Conservation (phyloP, 73 alveolate species). For the Tetrahymena thermophila region DNA sequence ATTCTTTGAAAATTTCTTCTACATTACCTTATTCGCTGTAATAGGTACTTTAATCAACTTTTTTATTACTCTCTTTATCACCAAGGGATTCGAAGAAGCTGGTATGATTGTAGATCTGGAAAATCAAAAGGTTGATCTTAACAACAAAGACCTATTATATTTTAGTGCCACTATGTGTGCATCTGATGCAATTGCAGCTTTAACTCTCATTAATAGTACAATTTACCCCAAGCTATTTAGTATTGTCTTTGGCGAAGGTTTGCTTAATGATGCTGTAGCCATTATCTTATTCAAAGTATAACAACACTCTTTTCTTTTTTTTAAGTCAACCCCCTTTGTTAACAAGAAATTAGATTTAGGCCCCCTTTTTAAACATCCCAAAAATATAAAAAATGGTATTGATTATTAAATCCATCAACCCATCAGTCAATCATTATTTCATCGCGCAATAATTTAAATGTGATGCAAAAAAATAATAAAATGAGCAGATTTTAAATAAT, state of each 20-base stretch:
- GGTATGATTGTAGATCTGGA: conserved; percentile 36
- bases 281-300: conserved; percentile 71
- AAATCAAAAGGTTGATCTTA: conserved; percentile 18
- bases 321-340: not conserved
- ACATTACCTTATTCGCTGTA: conserved; percentile 73
- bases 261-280: conserved; percentile 91
- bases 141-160: conserved; percentile 38
- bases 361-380: no score
- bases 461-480: no score
- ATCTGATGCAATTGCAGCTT: conserved; percentile 90
- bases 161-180: conserved; percentile 86
- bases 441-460: no score
- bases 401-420: no score
- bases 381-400: no score
- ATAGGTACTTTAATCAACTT: conserved; percentile 79
- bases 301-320: not conserved
- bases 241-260: conserved; percentile 93
- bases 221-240: conserved; percentile 72
- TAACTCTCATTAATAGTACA: conserved; percentile 72
- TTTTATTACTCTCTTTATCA: conserved; percentile 56
- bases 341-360: not conserved
- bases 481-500: no score
- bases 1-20: conserved; percentile 78
- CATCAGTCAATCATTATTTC: no score
- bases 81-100: conserved; percentile 36